These are phyloP conservation scores for Trichosanthes cucumerina DNA, from an alignment of 306 rosid species.

Conservation along the genomic window DNA sequence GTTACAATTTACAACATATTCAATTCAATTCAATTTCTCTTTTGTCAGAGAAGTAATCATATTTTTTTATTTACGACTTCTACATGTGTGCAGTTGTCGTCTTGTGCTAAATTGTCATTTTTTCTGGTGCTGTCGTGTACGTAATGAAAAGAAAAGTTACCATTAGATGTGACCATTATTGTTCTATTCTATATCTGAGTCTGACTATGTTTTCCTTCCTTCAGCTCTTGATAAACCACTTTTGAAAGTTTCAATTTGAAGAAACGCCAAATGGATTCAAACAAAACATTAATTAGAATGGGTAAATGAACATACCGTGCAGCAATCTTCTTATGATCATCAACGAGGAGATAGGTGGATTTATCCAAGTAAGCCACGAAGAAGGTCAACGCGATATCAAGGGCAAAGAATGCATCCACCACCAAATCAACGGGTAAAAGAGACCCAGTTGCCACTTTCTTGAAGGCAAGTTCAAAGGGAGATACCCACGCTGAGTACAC, in stretches of 20 bases:
- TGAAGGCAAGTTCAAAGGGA: slow-evolving; percentile 77
- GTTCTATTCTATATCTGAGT: not conserved
- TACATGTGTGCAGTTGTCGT: not conserved
- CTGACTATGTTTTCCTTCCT: not conserved
- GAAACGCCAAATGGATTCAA: not conserved
- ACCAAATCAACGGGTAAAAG: slow-evolving; percentile 47
- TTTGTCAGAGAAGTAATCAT: not conserved
- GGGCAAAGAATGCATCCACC: slow-evolving; percentile 62
- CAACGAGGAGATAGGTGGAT: slow-evolving; percentile 63
- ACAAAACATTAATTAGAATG: not conserved
- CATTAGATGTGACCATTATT: not conserved
- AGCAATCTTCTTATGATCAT: slow-evolving; percentile 72
- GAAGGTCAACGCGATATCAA: slow-evolving; percentile 61
- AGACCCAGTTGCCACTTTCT: slow-evolving; percentile 30
- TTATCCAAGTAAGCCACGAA: slow-evolving; percentile 82
- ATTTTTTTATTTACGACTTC: not conserved
- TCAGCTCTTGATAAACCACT: not conserved
- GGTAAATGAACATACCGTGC: slow-evolving; percentile 31
- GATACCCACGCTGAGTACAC: slow-evolving; percentile 85
- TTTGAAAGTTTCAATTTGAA: not conserved
- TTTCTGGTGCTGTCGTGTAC: not conserved
- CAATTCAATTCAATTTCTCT: not conserved
- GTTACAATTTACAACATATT: not conserved
- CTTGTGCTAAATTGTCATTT: not conserved
- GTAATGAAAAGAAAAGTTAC: not conserved